These are phyloP conservation scores for Acacia pycnantha DNA, from an alignment of 331 rosid species.

Conservation along the genomic window DNA sequence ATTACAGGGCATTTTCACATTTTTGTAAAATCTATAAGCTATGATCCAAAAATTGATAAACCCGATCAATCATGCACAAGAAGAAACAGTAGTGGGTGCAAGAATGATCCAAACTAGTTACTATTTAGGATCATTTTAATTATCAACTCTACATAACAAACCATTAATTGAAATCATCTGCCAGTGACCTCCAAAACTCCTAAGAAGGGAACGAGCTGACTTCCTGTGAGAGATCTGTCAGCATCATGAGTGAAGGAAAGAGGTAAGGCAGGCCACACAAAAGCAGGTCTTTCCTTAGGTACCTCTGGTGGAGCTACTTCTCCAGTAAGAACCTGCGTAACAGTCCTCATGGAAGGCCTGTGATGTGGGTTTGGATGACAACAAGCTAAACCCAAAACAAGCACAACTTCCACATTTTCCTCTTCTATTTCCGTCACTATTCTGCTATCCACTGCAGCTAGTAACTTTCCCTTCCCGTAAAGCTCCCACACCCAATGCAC, in stretches of 20 bases:
- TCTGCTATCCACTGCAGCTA: constrained; percentile 48
- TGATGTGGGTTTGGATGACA: constrained; percentile 66
- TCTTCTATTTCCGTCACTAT: constrained; percentile 19
- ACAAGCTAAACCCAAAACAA: constrained; percentile 58
- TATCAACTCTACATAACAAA: background rate
- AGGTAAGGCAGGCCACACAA: constrained; percentile 78
- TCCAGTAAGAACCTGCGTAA: constrained; percentile 55
- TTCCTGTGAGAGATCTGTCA: constrained; percentile 15
- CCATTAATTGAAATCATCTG: constrained; percentile 27
- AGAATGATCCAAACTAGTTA: background rate
- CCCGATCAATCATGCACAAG: background rate
- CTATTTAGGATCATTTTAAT: background rate
- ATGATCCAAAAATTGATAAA: background rate
- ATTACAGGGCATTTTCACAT: background rate
- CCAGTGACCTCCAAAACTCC: constrained; percentile 47
- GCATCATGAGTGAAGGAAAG: constrained; percentile 35
- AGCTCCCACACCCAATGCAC: constrained; percentile 74
- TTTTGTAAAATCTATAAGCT: background rate
- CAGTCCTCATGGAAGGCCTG: constrained; percentile 66
- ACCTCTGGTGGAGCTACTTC: constrained; percentile 52
- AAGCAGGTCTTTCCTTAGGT: constrained; percentile 57
- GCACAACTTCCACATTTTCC: constrained; percentile 35
- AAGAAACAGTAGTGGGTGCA: background rate
- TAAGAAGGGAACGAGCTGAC: constrained; percentile 33
- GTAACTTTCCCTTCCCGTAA: constrained; percentile 40